Conservation (phyloP, 441 rosid species). For the Manihot esculenta region DNA sequence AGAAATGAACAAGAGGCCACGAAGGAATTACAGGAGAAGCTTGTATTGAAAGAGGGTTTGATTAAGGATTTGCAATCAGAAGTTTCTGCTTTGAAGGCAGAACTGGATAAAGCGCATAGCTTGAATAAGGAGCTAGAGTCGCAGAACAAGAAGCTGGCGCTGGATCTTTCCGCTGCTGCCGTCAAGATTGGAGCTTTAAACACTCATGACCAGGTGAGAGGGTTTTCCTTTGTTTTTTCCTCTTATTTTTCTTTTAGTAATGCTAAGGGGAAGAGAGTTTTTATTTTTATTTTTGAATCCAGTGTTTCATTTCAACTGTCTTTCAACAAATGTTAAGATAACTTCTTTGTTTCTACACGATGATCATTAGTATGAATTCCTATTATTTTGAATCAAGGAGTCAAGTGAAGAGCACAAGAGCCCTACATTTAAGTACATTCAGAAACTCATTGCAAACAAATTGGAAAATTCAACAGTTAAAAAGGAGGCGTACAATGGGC, state of each 20-base stretch:
- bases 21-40: constrained; percentile 53
- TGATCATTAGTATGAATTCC: constrained; percentile 2
- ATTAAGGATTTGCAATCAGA: constrained; percentile 59
- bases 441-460: constrained; percentile 62
- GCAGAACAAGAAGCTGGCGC: constrained; percentile 54
- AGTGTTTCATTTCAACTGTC: neutral
- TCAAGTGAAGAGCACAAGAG: constrained; percentile 43
- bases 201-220: constrained; percentile 40
- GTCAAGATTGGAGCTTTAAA: constrained; percentile 50
- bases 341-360: neutral
- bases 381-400: constrained; percentile 29
- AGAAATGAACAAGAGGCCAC: constrained; percentile 36
- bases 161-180: constrained; percentile 65
- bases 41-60: constrained; percentile 44
- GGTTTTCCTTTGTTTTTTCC: neutral
- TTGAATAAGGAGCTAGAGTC: constrained; percentile 52
- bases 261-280: too few relatives aligned
- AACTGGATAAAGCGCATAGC: constrained; percentile 54
- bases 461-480: constrained; percentile 48
- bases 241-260: neutral
- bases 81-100: constrained; percentile 50
- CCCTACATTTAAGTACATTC: constrained; percentile 70
- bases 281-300: too few relatives aligned
- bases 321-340: too few relatives aligned
- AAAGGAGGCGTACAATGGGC: constrained; percentile 39